These are phyloP conservation scores for Blastobotrys buckinghamii DNA, from an alignment of 1,139 yeast genomes.

Conservation along the genomic window DNA sequence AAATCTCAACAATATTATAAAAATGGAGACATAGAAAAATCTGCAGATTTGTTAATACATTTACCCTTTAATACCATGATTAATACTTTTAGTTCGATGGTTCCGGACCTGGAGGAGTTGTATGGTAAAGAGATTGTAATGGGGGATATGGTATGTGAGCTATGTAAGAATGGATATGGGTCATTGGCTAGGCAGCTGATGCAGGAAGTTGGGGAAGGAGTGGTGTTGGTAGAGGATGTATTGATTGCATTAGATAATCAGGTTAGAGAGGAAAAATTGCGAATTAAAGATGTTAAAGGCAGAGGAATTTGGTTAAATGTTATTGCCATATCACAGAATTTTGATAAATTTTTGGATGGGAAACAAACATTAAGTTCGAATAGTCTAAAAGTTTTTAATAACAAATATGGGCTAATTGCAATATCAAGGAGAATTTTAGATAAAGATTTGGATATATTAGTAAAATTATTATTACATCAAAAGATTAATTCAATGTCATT, in stretches of 20 bases:
- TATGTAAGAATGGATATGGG: slow-evolving; percentile 10
- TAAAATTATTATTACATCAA: neutral
- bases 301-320: neutral
- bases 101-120: slow-evolving; percentile 11
- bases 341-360: neutral
- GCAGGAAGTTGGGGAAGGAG: slow-evolving; percentile 13
- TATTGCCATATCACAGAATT: neutral
- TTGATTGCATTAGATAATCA: neutral
- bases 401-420: neutral
- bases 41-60: slow-evolving; percentile 13
- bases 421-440: neutral
- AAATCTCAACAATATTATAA: slow-evolving; percentile 6
- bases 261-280: neutral
- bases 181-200: slow-evolving; percentile 14
- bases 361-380: neutral
- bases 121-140: slow-evolving; percentile 15
- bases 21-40: slow-evolving; percentile 9
- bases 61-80: slow-evolving; percentile 13
- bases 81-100: slow-evolving; percentile 11
- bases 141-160: slow-evolving; percentile 14
- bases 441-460: neutral
- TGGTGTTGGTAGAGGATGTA: slow-evolving; percentile 1
- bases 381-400: neutral
- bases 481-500: neutral
- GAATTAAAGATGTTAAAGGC: too few relatives aligned